Percentiles rank a stretch among this genome's conserved stretches.
Evolutionary conservation across 306 rosid genomes (phyloP).

Genomic region (Pyrus communis): DNA sequence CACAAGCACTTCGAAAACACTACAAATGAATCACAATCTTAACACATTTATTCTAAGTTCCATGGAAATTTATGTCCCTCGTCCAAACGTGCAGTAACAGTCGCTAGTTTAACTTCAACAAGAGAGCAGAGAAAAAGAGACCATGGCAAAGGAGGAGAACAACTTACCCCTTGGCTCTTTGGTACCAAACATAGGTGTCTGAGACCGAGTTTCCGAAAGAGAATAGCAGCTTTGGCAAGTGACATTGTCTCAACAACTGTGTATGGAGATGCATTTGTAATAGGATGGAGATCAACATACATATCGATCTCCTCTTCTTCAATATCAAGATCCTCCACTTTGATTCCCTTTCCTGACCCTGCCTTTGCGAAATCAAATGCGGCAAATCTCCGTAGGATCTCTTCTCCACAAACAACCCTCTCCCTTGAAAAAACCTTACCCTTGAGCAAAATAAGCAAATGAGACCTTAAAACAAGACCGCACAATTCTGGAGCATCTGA

Average conservation of each 20-base stretch:
- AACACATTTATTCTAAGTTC: too few species aligned
- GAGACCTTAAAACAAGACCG: slow-evolving; percentile 82
- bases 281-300: slow-evolving; percentile 79
- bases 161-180: slow-evolving; percentile 58
- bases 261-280: slow-evolving; percentile 60
- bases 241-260: slow-evolving; percentile 78
- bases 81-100: neutral
- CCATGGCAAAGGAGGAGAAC: neutral
- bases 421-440: slow-evolving; percentile 48
- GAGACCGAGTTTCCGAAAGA: slow-evolving; percentile 70
- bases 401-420: slow-evolving; percentile 21
- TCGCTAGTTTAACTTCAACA: neutral
- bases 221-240: slow-evolving; percentile 68
- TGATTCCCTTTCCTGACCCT: slow-evolving; percentile 77
- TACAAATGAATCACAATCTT: too few species aligned
- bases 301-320: slow-evolving; percentile 64
- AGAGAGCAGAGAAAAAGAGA: neutral
- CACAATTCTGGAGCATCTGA: slow-evolving; percentile 62
- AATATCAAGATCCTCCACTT: slow-evolving; percentile 66
- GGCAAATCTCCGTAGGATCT: slow-evolving; percentile 27
- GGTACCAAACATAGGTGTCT: slow-evolving; percentile 81
- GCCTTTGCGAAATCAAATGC: slow-evolving; percentile 72
- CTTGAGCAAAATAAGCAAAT: slow-evolving; percentile 71
- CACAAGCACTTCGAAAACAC: too few species aligned
- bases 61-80: too few species aligned